Evolutionary conservation across 768 basidiomycete genomes (phyloP).

Genomic region (Lactifluus echinatus): DNA sequence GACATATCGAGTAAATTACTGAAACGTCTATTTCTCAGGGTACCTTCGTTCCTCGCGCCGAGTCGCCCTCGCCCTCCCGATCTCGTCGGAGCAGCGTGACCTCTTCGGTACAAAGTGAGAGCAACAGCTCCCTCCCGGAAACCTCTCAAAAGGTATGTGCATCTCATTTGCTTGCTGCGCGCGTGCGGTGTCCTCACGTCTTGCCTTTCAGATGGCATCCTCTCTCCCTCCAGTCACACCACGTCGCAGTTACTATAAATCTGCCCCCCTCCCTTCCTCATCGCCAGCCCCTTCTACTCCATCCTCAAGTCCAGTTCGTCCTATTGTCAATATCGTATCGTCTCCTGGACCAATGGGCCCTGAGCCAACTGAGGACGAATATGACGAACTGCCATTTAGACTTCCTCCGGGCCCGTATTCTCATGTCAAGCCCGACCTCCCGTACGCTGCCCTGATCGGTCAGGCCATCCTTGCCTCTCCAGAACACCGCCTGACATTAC

Average conservation of each 20-base stretch:
- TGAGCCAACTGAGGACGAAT: conserved; percentile 53
- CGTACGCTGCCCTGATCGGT: conserved; percentile 93
- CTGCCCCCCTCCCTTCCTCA: conserved; percentile 46
- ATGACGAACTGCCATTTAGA: conserved; percentile 58
- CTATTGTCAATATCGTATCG: conserved; percentile 67
- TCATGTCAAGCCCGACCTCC: conserved; percentile 68
- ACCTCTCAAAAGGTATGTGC: conserved; percentile 25
- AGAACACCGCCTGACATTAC: conserved; percentile 77
- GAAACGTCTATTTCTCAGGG: conserved; percentile 2
- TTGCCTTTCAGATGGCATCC: conserved; percentile 23
- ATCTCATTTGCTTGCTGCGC: conserved; percentile 23
- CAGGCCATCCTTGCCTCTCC: conserved; percentile 86
- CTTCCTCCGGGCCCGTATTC: conserved; percentile 84
- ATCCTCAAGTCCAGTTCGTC: conserved; percentile 51
- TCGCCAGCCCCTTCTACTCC: conserved; percentile 57
- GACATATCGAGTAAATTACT: neutral
- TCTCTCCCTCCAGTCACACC: conserved; percentile 43
- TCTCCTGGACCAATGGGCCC: conserved; percentile 73
- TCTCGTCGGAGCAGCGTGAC: conserved; percentile 16
- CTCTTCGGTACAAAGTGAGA: conserved; percentile 20
- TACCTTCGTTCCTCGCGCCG: conserved; percentile 13
- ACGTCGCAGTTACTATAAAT: conserved; percentile 34
- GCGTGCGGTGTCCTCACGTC: conserved; percentile 22
- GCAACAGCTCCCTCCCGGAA: conserved; percentile 17
- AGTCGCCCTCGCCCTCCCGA: conserved; percentile 20